Evolutionary conservation across 352 stramenopile species (phyloP).

Genomic region (Peronosclerospora sorghi): DNA sequence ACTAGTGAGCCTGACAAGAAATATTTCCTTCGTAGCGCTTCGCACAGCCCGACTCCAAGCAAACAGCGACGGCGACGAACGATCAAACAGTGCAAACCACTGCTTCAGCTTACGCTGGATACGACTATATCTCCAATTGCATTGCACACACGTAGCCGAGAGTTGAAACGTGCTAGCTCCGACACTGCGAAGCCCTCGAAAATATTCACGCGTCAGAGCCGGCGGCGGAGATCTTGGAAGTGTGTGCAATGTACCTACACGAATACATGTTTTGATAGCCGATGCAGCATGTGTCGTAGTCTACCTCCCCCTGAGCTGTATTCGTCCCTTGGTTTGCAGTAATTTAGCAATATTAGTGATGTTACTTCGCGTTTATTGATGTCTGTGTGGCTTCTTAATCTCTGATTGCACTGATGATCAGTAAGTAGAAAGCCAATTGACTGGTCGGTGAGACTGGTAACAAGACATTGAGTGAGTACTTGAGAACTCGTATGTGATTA

Average conservation of each 20-base stretch:
- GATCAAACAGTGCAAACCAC: slow-evolving; percentile 16
- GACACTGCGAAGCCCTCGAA: slow-evolving; percentile 12
- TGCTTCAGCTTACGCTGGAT: slow-evolving; percentile 33
- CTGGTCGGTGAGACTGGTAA: too few relatives aligned
- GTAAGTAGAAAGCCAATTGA: too few relatives aligned
- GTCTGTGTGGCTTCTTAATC: neutral
- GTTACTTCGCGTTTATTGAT: slow-evolving; percentile 3
- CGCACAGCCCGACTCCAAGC: slow-evolving; percentile 22
- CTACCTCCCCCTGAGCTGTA: slow-evolving; percentile 15
- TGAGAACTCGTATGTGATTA: too few relatives aligned
- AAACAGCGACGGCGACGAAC: slow-evolving; percentile 13
- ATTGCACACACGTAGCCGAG: slow-evolving; percentile 23
- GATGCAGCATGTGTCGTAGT: slow-evolving; percentile 58
- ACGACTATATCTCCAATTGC: slow-evolving; percentile 18
- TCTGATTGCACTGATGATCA: too few relatives aligned
- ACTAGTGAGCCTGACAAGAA: slow-evolving; percentile 16
- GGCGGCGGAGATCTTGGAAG: slow-evolving; percentile 32
- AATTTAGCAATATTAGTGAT: slow-evolving; percentile 18
- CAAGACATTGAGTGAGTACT: too few relatives aligned
- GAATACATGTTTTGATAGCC: slow-evolving; percentile 62
- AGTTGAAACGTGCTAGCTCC: slow-evolving; percentile 9
- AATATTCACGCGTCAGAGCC: slow-evolving; percentile 27
- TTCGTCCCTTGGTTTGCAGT: slow-evolving; percentile 11
- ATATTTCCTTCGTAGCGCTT: slow-evolving; percentile 27
- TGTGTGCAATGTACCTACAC: slow-evolving; percentile 56